phyloP scores from a whole-genome alignment of 2,329 filamentous ascomycete species.

The Aspergillus clavatus region DNA sequence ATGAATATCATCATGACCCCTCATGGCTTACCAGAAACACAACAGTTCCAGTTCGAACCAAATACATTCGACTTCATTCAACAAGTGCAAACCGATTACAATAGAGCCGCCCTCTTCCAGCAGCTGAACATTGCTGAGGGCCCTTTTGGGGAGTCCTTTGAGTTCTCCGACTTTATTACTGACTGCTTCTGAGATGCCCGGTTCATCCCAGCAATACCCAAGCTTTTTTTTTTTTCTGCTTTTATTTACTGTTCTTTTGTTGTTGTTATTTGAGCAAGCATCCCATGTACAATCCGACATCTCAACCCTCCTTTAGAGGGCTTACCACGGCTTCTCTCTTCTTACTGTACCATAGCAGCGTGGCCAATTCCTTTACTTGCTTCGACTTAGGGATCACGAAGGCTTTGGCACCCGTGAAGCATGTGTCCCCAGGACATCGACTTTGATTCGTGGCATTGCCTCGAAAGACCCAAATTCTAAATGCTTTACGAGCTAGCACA shows the following conservation, averaged over 20 bases:
- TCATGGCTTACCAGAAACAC: constrained; percentile 2
- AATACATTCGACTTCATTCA: constrained; percentile 17
- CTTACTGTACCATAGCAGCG: not conserved
- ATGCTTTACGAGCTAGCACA: not conserved
- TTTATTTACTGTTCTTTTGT: not conserved
- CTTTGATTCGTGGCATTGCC: not conserved
- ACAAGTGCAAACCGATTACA: constrained; percentile 13
- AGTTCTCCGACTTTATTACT: constrained; percentile 17
- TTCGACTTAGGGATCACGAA: no score
- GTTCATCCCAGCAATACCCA: not conserved
- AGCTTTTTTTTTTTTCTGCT: not conserved
- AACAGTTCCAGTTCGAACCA: constrained; percentile 10
- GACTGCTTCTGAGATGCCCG: constrained; percentile 11
- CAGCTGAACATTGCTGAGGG: constrained; percentile 6
- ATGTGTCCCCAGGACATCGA: not conserved
- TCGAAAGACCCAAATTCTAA: not conserved
- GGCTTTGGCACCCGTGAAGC: no score
- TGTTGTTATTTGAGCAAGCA: not conserved
- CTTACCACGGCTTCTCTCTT: not conserved
- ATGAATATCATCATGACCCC: constrained; percentile 1
- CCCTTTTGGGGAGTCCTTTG: constrained; percentile 12
- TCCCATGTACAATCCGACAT: not conserved
- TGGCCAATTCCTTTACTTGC: not conserved
- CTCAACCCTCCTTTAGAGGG: not conserved
- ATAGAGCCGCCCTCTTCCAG: constrained; percentile 3